phyloP scores from a whole-genome alignment of 495 filamentous ascomycete species.

The Aspergillus ostianus region DNA sequence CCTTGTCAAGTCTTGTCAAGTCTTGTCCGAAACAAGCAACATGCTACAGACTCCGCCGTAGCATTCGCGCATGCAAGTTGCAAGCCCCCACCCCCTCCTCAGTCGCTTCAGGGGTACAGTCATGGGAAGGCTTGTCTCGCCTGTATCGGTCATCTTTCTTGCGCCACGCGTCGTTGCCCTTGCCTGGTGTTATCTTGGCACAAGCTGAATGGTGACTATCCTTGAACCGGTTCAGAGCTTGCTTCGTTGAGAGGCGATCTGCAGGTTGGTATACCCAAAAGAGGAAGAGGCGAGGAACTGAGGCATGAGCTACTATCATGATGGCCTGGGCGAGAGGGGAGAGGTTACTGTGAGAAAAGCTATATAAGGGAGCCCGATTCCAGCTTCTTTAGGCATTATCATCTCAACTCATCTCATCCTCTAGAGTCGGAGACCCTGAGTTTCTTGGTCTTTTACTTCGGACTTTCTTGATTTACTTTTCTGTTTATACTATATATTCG shows the following conservation, averaged over 20 bases:
- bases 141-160: too few relatives aligned
- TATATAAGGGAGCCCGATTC: conserved; percentile 9
- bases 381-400: background rate
- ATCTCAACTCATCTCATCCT: conserved; percentile 5
- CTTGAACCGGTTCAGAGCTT: background rate
- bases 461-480: background rate
- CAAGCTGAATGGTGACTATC: background rate
- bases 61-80: conserved; percentile 1
- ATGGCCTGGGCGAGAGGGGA: background rate
- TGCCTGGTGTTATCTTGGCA: background rate
- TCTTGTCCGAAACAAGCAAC: conserved; percentile 15
- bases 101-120: background rate
- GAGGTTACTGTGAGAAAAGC: background rate
- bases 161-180: too few relatives aligned
- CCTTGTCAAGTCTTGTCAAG: conserved; percentile 12
- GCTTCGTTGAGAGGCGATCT: background rate
- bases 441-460: background rate
- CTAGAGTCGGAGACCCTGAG: conserved; percentile 5
- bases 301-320: conserved; percentile 3
- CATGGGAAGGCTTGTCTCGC: background rate
- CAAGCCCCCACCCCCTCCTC: background rate
- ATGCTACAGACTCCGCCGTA: conserved; percentile 1
- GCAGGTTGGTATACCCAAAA: background rate
- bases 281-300: background rate
- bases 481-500: conserved; percentile 1